Evolutionary conservation across 306 rosid genomes (phyloP), one percentile per base, ranked within the genome.

Genomic region (Glycyrrhiza uralensis): DNA sequence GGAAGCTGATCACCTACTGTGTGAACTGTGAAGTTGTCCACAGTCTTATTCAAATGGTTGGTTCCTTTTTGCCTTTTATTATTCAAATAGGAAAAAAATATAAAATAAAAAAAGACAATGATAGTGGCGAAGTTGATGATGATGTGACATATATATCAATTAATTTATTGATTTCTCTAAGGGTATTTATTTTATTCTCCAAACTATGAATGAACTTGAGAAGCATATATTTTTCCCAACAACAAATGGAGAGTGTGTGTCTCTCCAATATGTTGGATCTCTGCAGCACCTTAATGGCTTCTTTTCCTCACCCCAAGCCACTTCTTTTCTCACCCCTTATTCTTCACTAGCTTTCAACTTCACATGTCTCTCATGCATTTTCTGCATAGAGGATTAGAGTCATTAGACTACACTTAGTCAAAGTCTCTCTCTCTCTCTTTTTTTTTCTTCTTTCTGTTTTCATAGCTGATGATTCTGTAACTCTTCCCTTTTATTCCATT

Each of bases 261-360:
- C 65, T 69, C 61, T 49, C n/a, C n/a, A n/a, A n/a, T n/a, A 60
- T 42, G 47, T 54, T 63, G 62, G 42, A 55, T 60, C 51, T 59
- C 79, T 38, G n/a, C 10, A 15, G 15, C 57, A 62, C 79, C 74
- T 83, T 71, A 61, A 81, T 85, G 82, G 65, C 82, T 69, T 47
- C 72, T 20, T 61, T 44, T 59, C 54, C 32, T 15, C 32, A 54
- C 67, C 71, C 63, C 6, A 12, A 11, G 19, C 68, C 81, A 44
- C 42, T 75, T 7, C 41, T 7, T n/a, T n/a, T n/a, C 15, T 29
- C 69, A 63, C 72, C 63, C 47, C 28, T 33, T 36, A n/a, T 17
- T 41, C 61, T 50, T 63, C 80, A 26, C 59, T 73, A 44, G 49
- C 54, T 6, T 49, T n/a, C n/a, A n/a, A n/a, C n/a, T n/a, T n/a